Conservation (phyloP, 495 filamentous ascomycete species). For the Diplogelasinospora grovesii region DNA sequence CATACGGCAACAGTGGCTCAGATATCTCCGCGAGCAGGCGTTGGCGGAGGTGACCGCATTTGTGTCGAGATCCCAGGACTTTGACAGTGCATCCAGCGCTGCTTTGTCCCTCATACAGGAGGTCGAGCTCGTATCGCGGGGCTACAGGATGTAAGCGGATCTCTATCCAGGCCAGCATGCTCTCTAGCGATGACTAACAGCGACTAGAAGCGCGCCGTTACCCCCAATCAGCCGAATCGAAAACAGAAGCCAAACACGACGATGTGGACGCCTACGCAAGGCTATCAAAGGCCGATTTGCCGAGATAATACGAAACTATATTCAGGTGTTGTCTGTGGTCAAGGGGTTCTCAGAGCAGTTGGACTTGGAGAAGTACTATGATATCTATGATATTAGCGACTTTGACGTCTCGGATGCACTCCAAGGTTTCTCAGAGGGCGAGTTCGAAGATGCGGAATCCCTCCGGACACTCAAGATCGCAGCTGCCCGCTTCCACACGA, state of each 20-base stretch:
- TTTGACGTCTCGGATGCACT: constrained; percentile 66
- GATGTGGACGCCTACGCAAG: constrained; percentile 72
- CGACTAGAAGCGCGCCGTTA: constrained; percentile 67
- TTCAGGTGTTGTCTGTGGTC: constrained; percentile 57
- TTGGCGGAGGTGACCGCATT: constrained; percentile 67
- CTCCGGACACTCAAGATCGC: constrained; percentile 71
- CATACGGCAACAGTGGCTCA: constrained; percentile 74
- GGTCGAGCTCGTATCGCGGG: constrained; percentile 89
- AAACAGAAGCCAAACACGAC: constrained; percentile 65
- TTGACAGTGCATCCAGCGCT: constrained; percentile 72
- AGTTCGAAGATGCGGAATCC: constrained; percentile 69
- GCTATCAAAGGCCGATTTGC: constrained; percentile 61
- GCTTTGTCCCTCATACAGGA: constrained; percentile 88
- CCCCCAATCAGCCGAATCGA: constrained; percentile 80
- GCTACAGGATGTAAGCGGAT: constrained; percentile 75
- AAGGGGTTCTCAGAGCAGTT: constrained; percentile 66
- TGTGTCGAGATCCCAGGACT: constrained; percentile 69
- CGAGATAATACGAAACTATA: constrained; percentile 61
- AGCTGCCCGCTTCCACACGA: constrained; percentile 69
- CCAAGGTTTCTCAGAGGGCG: constrained; percentile 50
- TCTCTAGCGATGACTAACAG: constrained; percentile 31
- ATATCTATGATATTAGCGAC: constrained; percentile 83
- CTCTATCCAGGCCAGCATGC: background rate
- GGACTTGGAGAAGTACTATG: constrained; percentile 82
- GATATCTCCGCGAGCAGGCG: constrained; percentile 71